These are phyloP conservation scores for Pascua guehoae DNA, from an alignment of 1,284 basidiomycete species.

Conservation along the genomic window DNA sequence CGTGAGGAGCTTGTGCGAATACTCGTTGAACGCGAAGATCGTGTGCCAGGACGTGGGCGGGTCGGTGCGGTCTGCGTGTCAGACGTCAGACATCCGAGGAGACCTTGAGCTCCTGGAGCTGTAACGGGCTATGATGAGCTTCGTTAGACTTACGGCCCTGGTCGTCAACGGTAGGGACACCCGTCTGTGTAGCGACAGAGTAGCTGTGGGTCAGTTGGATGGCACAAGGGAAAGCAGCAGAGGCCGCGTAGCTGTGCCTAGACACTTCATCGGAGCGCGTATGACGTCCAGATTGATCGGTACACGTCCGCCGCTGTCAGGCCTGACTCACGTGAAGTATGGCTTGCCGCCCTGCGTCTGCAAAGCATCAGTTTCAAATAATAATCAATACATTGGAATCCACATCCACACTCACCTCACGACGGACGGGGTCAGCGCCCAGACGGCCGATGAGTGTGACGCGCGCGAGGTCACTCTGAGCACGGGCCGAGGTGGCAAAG, in stretches of 20 bases:
- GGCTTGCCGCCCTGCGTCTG: conserved; percentile 37
- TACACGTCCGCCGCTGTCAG: too few relatives aligned
- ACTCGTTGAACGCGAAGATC: conserved; percentile 41
- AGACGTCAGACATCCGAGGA: neutral
- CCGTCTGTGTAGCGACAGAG: conserved; percentile 35
- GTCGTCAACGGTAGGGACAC: conserved; percentile 18
- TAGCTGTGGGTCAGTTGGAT: conserved; percentile 23
- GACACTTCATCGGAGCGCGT: too few relatives aligned
- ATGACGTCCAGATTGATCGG: too few relatives aligned
- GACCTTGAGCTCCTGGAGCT: neutral
- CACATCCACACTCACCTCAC: conserved; percentile 18
- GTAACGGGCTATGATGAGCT: too few relatives aligned
- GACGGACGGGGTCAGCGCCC: conserved; percentile 36
- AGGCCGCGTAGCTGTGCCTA: neutral
- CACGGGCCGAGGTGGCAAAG: conserved; percentile 25
- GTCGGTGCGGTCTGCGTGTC: conserved; percentile 12
- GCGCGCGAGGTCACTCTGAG: conserved; percentile 29
- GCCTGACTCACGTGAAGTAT: conserved; percentile 31
- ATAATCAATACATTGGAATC: too few relatives aligned
- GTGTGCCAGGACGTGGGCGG: conserved; percentile 43
- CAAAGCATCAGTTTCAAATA: neutral
- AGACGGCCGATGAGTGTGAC: conserved; percentile 41
- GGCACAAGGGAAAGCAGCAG: too few relatives aligned
- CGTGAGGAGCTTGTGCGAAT: conserved; percentile 24
- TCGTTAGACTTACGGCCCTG: conserved; percentile 19